Evolutionary conservation across 1,139 yeast genomes (phyloP).

Genomic region (Suhomyces kunorum): DNA sequence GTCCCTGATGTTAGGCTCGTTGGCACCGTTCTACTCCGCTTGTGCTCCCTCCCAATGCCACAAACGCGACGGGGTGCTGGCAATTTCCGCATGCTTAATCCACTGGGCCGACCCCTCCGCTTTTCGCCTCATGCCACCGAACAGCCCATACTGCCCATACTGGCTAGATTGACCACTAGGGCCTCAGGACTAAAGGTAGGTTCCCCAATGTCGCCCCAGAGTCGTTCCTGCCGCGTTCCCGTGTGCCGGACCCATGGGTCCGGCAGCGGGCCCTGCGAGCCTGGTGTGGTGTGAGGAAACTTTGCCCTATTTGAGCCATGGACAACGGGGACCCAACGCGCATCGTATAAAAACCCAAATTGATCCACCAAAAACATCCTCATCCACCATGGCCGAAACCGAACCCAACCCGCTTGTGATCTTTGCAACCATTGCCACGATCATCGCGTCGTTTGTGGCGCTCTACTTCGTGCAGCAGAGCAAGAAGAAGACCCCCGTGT

Average conservation of each 20-base stretch:
- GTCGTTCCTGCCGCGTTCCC: too few species aligned
- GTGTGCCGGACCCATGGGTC: neutral
- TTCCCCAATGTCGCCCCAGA: too few species aligned
- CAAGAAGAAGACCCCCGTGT: constrained; percentile 51
- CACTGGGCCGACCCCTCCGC: too few species aligned
- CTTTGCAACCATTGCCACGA: constrained; percentile 45
- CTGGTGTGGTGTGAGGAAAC: constrained; percentile 5
- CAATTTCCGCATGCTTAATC: too few species aligned
- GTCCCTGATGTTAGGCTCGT: too few species aligned
- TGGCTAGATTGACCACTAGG: too few species aligned
- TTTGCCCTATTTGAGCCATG: constrained; percentile 4
- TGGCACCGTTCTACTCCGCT: too few species aligned
- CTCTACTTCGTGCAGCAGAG: constrained; percentile 38
- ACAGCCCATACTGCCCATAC: too few species aligned
- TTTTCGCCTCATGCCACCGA: too few species aligned
- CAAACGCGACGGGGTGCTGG: too few species aligned
- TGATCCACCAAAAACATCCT: constrained; percentile 3
- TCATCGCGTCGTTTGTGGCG: constrained; percentile 41
- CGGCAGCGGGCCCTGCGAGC: neutral
- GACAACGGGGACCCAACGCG: constrained; percentile 10
- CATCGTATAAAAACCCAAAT: constrained; percentile 10
- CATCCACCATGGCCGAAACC: constrained; percentile 17
- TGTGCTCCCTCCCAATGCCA: too few species aligned
- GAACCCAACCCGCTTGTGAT: constrained; percentile 43
- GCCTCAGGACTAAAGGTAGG: too few species aligned